Evolutionary conservation across 1,139 yeast genomes (phyloP).

Genomic region (Hanseniaspora gamundiae): DNA sequence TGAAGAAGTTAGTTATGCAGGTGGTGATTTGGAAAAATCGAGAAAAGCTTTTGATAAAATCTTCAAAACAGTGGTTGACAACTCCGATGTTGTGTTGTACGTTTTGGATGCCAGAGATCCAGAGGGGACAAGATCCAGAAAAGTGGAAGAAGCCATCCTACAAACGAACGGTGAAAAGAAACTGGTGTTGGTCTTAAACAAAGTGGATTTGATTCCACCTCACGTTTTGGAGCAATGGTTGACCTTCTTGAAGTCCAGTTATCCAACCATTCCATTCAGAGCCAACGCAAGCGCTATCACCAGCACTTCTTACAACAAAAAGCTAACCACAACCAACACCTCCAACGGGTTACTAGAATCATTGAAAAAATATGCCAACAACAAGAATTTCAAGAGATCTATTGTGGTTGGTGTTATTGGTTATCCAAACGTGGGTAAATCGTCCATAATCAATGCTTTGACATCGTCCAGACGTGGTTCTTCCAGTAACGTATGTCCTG

Average conservation of each 20-base stretch:
- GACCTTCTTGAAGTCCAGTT: constrained; percentile 60
- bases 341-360: constrained; percentile 67
- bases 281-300: constrained; percentile 54
- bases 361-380: constrained; percentile 73
- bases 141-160: constrained; percentile 81
- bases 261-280: constrained; percentile 85
- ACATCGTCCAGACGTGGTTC: constrained; percentile 66
- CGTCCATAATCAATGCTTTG: constrained; percentile 84
- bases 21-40: constrained; percentile 56
- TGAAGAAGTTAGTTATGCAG: constrained; percentile 35
- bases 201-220: constrained; percentile 85
- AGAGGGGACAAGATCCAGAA: constrained; percentile 83
- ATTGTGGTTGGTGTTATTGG: constrained; percentile 93
- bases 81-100: constrained; percentile 80
- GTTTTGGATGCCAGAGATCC: constrained; percentile 98
- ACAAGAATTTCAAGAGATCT: constrained; percentile 80
- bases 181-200: constrained; percentile 73
- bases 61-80: constrained; percentile 69
- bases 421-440: constrained; percentile 91
- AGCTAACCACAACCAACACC: constrained; percentile 59
- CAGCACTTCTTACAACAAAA: constrained; percentile 62
- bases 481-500: constrained; percentile 73
- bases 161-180: constrained; percentile 65
- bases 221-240: constrained; percentile 78
- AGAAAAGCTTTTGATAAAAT: constrained; percentile 90